Percentiles rank a stretch among this genome's conserved stretches.
phyloP scores from a whole-genome alignment of 2,329 filamentous ascomycete genomes.

The Tolypocladium capitatum region DNA sequence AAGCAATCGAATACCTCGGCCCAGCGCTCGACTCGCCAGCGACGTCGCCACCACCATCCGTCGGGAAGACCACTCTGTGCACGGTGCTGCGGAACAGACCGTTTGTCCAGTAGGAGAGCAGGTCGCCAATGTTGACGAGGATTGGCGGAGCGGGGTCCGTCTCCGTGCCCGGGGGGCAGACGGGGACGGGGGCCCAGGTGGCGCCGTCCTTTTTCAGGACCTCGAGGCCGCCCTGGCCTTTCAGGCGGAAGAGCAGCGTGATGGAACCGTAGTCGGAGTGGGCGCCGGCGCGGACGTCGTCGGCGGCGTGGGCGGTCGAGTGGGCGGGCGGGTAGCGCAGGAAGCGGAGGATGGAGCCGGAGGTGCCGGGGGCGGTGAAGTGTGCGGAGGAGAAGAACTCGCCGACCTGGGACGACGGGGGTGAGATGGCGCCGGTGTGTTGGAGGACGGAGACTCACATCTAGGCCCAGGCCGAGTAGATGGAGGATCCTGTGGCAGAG shows the following conservation, averaged over 20 bases:
- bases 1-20: constrained; percentile 52
- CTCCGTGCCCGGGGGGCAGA: constrained; percentile 48
- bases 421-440: neutral
- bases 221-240: constrained; percentile 76
- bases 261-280: constrained; percentile 76
- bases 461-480: constrained; percentile 66
- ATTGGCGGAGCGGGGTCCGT: constrained; percentile 54
- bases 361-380: constrained; percentile 27
- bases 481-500: constrained; percentile 62
- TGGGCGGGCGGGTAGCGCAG: constrained; percentile 55
- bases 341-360: constrained; percentile 51
- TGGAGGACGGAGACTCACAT: constrained; percentile 27
- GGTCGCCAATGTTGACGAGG: constrained; percentile 62
- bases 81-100: constrained; percentile 78
- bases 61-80: constrained; percentile 68
- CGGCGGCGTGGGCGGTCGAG: constrained; percentile 26
- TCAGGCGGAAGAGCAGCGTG: constrained; percentile 72
- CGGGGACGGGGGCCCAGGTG: constrained; percentile 51
- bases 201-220: constrained; percentile 46
- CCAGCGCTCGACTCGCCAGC: constrained; percentile 33
- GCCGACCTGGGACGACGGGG: constrained; percentile 19
- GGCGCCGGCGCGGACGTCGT: constrained; percentile 74
- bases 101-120: constrained; percentile 78
- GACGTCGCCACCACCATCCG: constrained; percentile 9
- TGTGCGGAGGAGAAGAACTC: constrained; percentile 44